Conservation (phyloP, 2,329 filamentous ascomycete species). For the Pleomassaria siparia region DNA sequence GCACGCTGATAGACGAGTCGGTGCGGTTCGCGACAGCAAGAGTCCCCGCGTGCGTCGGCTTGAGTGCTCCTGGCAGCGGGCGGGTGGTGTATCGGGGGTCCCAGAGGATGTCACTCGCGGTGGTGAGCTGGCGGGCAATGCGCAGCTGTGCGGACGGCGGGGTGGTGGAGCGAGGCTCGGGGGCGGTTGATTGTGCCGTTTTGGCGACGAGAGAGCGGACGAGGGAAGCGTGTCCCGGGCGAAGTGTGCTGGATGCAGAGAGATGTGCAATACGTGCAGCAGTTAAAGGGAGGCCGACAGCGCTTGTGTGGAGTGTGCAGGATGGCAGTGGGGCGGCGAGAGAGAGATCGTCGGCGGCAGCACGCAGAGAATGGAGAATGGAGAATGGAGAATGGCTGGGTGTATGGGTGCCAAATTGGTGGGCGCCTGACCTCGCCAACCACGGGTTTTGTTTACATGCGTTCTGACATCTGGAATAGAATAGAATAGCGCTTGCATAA, state of each 20-base stretch:
- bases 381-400: background rate
- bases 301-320: slow-evolving; percentile 1
- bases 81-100: slow-evolving; percentile 51
- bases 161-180: slow-evolving; percentile 20
- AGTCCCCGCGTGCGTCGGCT: slow-evolving; percentile 53
- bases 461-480: background rate
- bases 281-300: slow-evolving; percentile 1
- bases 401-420: background rate
- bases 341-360: slow-evolving; percentile 1
- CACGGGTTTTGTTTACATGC: background rate
- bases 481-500: too few species aligned
- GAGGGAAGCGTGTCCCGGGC: slow-evolving; percentile 3
- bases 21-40: slow-evolving; percentile 50
- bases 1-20: slow-evolving; percentile 55
- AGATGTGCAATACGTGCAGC: slow-evolving; percentile 1
- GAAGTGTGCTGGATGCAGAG: background rate
- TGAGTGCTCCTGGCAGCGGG: slow-evolving; percentile 48
- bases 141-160: slow-evolving; percentile 36
- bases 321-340: background rate
- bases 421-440: slow-evolving; percentile 2
- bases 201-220: slow-evolving; percentile 8
- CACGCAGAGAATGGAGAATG: background rate
- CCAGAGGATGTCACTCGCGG: slow-evolving; percentile 53
- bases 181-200: slow-evolving; percentile 26
- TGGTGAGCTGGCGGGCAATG: slow-evolving; percentile 51